Evolutionary conservation across 768 basidiomycete genomes (phyloP).

Genomic region (Suillus clintonianus): DNA sequence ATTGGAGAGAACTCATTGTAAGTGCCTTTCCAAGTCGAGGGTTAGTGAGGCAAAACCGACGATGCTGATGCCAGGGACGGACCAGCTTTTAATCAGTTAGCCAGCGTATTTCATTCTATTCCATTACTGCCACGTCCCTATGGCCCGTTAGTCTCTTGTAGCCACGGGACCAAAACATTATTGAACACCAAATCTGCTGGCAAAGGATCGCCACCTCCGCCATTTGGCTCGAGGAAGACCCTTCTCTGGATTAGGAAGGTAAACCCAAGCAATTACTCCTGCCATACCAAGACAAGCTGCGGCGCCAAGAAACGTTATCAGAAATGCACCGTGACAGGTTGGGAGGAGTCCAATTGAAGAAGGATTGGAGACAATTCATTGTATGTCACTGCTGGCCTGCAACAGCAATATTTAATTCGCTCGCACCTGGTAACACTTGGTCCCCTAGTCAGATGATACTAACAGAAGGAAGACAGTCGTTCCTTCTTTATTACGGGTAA

Average conservation of each 20-base stretch:
- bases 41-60: not conserved
- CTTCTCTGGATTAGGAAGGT: not conserved
- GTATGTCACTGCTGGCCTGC: not conserved
- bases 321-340: not conserved
- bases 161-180: not conserved
- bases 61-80: not conserved
- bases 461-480: no score
- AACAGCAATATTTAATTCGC: not conserved
- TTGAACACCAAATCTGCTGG: not conserved
- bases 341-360: not conserved
- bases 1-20: not conserved
- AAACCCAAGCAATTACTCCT: not conserved
- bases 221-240: not conserved
- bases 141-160: not conserved
- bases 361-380: not conserved
- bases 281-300: not conserved
- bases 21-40: not conserved
- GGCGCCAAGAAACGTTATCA: not conserved
- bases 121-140: not conserved
- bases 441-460: no score
- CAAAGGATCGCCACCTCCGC: not conserved
- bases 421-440: not conserved
- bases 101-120: not conserved
- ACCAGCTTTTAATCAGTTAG: not conserved
- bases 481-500: no score